These are phyloP conservation scores for Magnolia kwangsiensis DNA, from an alignment of 164 flowering plant species.

Conservation along the genomic window DNA sequence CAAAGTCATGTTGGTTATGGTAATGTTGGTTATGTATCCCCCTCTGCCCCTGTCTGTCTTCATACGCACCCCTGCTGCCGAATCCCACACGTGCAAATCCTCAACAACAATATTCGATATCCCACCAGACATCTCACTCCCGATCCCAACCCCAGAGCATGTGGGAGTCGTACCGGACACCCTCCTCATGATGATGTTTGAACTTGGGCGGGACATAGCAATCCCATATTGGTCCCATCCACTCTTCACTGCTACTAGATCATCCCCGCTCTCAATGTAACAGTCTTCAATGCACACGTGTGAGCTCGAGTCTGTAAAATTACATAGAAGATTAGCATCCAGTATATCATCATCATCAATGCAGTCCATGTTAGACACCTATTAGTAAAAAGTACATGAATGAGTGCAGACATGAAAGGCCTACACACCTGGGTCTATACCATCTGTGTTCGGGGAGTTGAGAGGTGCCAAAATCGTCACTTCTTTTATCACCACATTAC, in stretches of 20 bases:
- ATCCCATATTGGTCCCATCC: constrained; percentile 99
- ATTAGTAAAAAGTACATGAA: not conserved
- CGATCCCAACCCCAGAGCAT: constrained; percentile 96
- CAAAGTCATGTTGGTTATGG: constrained; percentile 59
- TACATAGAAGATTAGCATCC: not conserved
- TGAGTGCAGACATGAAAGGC: not conserved
- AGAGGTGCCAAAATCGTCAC: constrained; percentile 95
- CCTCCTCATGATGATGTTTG: constrained; percentile 71
- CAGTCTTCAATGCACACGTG: constrained; percentile 89
- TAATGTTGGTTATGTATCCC: constrained; percentile 73
- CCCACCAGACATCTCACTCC: constrained; percentile 99
- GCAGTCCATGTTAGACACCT: not conserved
- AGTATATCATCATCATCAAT: not conserved
- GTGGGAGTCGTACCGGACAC: constrained; percentile 96
- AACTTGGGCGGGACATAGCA: constrained; percentile 75
- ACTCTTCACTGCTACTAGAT: constrained; percentile 93
- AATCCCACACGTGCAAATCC: constrained; percentile 60
- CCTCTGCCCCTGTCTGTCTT: constrained; percentile 94
- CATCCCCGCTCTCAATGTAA: constrained; percentile 99
- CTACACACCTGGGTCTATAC: constrained; percentile 81
- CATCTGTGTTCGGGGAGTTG: constrained; percentile 94
- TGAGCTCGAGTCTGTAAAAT: constrained; percentile 67
- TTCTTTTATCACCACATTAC: constrained; percentile 78
- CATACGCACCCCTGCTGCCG: constrained; percentile 90
- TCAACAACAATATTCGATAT: constrained; percentile 64